Percentiles rank a stretch among this genome's conserved stretches.
Evolutionary conservation across 176 grass and related monocot genomes (phyloP).

Genomic region (Phragmites australis): DNA sequence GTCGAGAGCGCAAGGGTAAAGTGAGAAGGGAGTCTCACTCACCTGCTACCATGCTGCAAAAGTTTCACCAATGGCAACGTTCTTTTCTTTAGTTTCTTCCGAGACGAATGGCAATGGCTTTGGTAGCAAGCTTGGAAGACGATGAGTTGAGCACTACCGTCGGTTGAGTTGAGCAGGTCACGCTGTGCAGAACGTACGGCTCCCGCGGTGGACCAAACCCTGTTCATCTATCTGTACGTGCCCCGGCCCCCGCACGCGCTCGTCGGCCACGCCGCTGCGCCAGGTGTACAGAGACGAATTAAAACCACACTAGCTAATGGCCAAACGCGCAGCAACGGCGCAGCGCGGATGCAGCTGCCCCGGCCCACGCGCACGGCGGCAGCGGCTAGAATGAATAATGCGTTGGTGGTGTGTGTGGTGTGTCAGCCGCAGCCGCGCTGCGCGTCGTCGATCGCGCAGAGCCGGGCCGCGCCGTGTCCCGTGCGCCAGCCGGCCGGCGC

Average conservation of each 20-base stretch:
- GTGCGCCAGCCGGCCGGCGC: neutral
- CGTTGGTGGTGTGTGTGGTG: neutral
- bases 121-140: too few species aligned
- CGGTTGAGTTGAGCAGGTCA: too few species aligned
- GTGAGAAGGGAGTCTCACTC: neutral
- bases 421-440: neutral
- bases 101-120: too few species aligned
- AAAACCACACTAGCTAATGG: neutral
- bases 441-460: neutral
- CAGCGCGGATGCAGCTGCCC: neutral
- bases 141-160: too few species aligned
- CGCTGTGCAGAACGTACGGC: neutral
- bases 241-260: neutral
- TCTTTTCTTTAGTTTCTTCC: too few species aligned
- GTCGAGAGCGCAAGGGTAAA: neutral
- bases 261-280: neutral
- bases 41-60: conserved; percentile 18
- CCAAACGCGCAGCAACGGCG: neutral
- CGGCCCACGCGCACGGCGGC: neutral
- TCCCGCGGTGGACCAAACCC: neutral
- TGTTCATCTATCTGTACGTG: neutral
- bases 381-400: conserved; percentile 19
- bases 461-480: neutral
- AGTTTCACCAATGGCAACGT: neutral
- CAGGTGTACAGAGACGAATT: too few species aligned